Conservation (phyloP, 2,329 filamentous ascomycete genomes). For the Aspergillus sp. region DNA sequence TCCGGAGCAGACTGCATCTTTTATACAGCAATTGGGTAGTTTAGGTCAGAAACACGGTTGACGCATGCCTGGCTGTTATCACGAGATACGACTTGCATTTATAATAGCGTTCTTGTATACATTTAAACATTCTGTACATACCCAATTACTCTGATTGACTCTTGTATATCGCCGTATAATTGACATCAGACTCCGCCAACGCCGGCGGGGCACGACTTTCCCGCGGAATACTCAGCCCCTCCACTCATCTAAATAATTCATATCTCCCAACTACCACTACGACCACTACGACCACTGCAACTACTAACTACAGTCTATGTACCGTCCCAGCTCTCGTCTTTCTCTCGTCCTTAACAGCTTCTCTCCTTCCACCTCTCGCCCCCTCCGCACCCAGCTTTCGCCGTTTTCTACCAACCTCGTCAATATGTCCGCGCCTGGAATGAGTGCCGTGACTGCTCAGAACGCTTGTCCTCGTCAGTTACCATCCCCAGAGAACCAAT, state of each 20-base stretch:
- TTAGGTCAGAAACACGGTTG: conserved; percentile 8
- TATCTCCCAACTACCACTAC: not conserved
- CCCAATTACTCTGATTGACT: no score
- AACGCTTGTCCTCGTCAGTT: conserved; percentile 41
- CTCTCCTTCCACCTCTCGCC: conserved; percentile 3
- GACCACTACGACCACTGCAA: no score
- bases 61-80: not conserved
- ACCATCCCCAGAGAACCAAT: not conserved
- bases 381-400: conserved; percentile 4
- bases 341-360: conserved; percentile 7
- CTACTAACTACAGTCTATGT: conserved; percentile 13
- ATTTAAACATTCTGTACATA: no score
- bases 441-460: conserved; percentile 33
- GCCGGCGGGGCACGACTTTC: conserved; percentile 7
- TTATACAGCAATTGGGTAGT: conserved; percentile 54
- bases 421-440: conserved; percentile 27
- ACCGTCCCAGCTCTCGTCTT: conserved; percentile 16
- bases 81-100: no score
- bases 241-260: not conserved
- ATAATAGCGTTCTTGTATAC: no score
- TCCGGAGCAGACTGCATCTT: conserved; percentile 67
- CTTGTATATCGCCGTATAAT: no score
- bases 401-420: conserved; percentile 9
- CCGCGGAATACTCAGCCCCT: conserved; percentile 12
- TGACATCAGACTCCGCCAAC: no score